phyloP scores from a whole-genome alignment of 495 filamentous ascomycete genomes.

The Saxophila tyrrhenica region DNA sequence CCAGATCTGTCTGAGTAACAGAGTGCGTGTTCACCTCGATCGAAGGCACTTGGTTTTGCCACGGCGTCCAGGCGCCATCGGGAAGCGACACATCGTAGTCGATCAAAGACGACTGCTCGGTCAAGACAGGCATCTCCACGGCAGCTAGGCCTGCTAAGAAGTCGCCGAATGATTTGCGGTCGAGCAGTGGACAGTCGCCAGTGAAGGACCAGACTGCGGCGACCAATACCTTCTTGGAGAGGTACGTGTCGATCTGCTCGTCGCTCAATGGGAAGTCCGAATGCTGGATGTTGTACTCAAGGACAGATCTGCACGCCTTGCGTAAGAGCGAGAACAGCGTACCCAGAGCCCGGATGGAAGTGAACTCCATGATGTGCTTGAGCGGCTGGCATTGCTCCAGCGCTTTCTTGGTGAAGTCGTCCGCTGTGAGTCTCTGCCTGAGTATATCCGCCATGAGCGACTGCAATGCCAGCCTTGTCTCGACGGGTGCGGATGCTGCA shows the following conservation, averaged over 20 bases:
- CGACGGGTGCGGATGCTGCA: conserved; percentile 65
- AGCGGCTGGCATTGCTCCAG: conserved; percentile 62
- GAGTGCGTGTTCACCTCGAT: conserved; percentile 98
- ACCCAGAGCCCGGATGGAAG: conserved; percentile 73
- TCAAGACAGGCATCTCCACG: conserved; percentile 66
- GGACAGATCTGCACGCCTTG: conserved; percentile 77
- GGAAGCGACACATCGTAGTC: conserved; percentile 88
- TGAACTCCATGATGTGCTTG: conserved; percentile 98
- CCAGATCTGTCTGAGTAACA: conserved; percentile 90
- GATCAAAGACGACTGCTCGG: conserved; percentile 71
- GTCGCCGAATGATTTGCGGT: conserved; percentile 82
- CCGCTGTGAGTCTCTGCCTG: conserved; percentile 58
- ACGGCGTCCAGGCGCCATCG: conserved; percentile 74
- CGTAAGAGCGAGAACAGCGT: conserved; percentile 93
- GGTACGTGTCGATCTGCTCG: conserved; percentile 76
- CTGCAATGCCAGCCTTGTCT: conserved; percentile 66
- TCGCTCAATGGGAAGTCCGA: conserved; percentile 83
- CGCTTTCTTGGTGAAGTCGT: conserved; percentile 66
- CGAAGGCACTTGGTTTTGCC: conserved; percentile 86
- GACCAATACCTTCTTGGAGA: conserved; percentile 85
- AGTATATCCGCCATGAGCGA: conserved; percentile 65
- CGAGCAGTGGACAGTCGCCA: conserved; percentile 80
- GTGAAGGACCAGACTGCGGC: conserved; percentile 89
- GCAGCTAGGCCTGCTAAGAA: conserved; percentile 66
- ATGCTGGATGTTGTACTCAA: conserved; percentile 93